These are phyloP conservation scores for Beauveria asiatica DNA, from an alignment of 2,329 filamentous ascomycete species.

Conservation along the genomic window DNA sequence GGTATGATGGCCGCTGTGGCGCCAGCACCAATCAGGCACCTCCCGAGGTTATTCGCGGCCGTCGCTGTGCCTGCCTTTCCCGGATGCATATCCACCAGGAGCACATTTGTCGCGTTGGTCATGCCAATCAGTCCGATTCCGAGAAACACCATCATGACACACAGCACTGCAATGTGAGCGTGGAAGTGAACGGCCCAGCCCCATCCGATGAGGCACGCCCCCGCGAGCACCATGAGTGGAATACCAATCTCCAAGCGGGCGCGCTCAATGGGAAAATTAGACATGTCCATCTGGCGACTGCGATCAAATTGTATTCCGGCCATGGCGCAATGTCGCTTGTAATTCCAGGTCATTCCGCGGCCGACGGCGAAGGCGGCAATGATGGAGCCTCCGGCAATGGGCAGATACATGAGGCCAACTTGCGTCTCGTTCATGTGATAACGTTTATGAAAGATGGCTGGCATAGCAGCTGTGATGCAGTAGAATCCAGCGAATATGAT, in stretches of 20 bases:
- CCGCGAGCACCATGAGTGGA: constrained; percentile 42
- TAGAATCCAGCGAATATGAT: constrained; percentile 44
- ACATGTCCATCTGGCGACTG: constrained; percentile 41
- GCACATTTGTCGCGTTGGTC: constrained; percentile 42
- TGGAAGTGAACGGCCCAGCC: constrained; percentile 41
- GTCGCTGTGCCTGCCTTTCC: constrained; percentile 43
- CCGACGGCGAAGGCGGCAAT: constrained; percentile 39
- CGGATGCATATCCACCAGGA: constrained; percentile 50
- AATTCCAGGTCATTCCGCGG: constrained; percentile 58
- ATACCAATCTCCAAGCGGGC: constrained; percentile 41
- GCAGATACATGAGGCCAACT: constrained; percentile 46
- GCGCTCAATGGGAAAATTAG: constrained; percentile 42
- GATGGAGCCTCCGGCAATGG: constrained; percentile 41
- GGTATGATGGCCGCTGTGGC: constrained; percentile 43
- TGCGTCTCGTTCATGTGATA: constrained; percentile 52
- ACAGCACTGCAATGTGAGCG: constrained; percentile 36
- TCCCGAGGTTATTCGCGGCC: constrained; percentile 46
- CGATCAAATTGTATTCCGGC: constrained; percentile 45
- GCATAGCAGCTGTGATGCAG: constrained; percentile 36
- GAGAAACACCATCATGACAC: constrained; percentile 37
- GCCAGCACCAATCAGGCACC: constrained; percentile 47
- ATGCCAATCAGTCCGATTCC: constrained; percentile 44
- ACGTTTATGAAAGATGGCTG: constrained; percentile 33
- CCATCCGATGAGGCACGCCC: constrained; percentile 38
- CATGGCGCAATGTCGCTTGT: constrained; percentile 47